Base-by-base conservation (phyloP, 345 rosid genomes). In the Ailanthus altissimus region DNA sequence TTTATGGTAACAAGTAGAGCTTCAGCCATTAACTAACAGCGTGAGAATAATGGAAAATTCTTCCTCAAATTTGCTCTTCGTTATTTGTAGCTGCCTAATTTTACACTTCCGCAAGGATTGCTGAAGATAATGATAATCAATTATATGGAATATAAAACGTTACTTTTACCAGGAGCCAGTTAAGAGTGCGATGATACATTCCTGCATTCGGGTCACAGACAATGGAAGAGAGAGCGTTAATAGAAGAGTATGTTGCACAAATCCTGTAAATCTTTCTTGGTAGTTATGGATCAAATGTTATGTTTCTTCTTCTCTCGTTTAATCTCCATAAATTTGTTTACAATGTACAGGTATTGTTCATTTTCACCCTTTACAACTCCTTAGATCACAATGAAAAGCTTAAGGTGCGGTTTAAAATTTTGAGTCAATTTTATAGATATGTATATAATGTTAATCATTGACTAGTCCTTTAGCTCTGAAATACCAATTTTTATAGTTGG, bases 161-260 rank as follows among this genome's bases (percentile, higher is more conserved):
- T 58, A 51, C 43, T 36, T 54, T 45, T 78, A 40, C 63, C 90
- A 93, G 99, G 94, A 89, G 54, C 93, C 93, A 11, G 86, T 83
- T 51, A 89, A 89, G 87, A 88, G 94, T 65, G 94, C 94, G 67
- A 77, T 81, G 49, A 83, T 93, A 68, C 97, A 93, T 73, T 87
- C 87, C 9, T 84, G 87, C 86, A 86, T 93, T 83, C 91, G 94
- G 36, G 89, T 94, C n/a, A 91, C 88, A 0, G 99, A 96, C 85
- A 86, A 90, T 80, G 99, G 98, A 84, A 93, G 97, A 82, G 95
- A 90, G 81, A 92, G 87, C 85, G 87, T 96, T 79, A 77, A 92
- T 59, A 87, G 93, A 79, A 92, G 92, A 91, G 99, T 93, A 86
- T 66, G 72, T 60, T 26, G 0, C 14, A 68, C 15, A 3, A 15